phyloP scores from a whole-genome alignment of 441 rosid genomes.

The Gossypium trilobum region DNA sequence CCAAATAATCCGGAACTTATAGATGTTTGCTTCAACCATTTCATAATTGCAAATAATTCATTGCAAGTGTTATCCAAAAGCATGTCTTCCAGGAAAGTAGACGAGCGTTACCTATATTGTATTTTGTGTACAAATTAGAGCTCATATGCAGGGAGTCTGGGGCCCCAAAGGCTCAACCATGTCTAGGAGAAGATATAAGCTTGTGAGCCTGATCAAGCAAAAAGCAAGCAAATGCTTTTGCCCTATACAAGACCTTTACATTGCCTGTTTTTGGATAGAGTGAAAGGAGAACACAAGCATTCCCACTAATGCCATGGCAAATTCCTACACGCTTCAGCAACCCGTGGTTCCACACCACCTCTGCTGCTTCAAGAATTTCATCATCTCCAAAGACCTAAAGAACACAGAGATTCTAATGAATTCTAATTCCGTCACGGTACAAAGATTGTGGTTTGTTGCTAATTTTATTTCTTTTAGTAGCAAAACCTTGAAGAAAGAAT shows the following conservation, averaged over 20 bases:
- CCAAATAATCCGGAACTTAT: not conserved
- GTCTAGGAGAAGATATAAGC: conserved; percentile 51
- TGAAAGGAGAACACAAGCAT: conserved; percentile 42
- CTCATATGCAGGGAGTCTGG: conserved; percentile 60
- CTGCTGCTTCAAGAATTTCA: conserved; percentile 44
- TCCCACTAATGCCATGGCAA: conserved; percentile 60
- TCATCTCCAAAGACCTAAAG: conserved; percentile 38
- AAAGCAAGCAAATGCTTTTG: conserved; percentile 52
- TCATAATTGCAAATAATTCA: not conserved
- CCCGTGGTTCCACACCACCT: conserved; percentile 50
- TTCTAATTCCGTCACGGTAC: not conserved
- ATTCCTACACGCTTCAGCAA: conserved; percentile 55
- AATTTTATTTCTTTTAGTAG: not conserved
- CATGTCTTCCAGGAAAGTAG: not conserved
- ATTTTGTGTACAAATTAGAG: conserved; percentile 19
- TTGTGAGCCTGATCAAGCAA: conserved; percentile 40
- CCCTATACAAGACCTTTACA: conserved; percentile 36
- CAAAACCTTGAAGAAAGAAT: not conserved
- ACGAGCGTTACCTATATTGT: not conserved
- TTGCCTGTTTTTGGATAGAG: conserved; percentile 40
- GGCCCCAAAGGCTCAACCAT: conserved; percentile 41
- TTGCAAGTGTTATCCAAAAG: not conserved
- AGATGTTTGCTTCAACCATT: not conserved
- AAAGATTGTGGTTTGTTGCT: not conserved
- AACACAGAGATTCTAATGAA: not conserved